Evolutionary conservation across 139 green algal genomes (phyloP).

Genomic region (Picochlorum sp.): DNA sequence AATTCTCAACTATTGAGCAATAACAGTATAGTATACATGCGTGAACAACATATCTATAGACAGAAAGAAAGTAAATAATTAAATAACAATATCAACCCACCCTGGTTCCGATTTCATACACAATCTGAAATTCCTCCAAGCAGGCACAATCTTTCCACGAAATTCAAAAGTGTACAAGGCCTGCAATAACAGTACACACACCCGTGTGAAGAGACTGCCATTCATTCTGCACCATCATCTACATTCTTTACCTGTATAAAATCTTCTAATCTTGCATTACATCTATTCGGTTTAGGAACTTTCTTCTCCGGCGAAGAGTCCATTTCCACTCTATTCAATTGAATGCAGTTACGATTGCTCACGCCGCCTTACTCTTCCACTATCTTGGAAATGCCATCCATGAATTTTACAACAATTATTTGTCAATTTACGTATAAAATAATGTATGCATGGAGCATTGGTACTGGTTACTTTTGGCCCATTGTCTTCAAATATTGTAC

Average conservation of each 20-base stretch:
- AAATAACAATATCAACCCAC: constrained; percentile 1
- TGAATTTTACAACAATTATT: too few relatives aligned
- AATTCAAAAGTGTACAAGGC: constrained; percentile 23
- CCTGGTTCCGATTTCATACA: constrained; percentile 30
- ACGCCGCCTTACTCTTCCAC: too few relatives aligned
- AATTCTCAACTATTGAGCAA: too few relatives aligned
- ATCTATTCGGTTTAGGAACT: constrained; percentile 23
- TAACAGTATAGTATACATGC: too few relatives aligned
- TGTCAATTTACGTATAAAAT: too few relatives aligned
- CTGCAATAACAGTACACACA: constrained; percentile 2
- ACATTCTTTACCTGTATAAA: constrained; percentile 32
- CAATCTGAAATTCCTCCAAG: constrained; percentile 19
- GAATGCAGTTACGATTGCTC: background rate
- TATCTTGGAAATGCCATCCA: too few relatives aligned
- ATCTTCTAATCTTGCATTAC: constrained; percentile 33
- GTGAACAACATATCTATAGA: too few relatives aligned
- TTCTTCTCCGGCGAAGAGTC: background rate
- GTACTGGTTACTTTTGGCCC: too few relatives aligned
- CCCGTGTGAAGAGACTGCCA: background rate
- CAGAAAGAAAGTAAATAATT: too few relatives aligned
- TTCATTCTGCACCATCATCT: too few relatives aligned
- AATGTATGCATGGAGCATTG: too few relatives aligned
- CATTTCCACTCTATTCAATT: background rate
- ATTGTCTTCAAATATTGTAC: too few relatives aligned
- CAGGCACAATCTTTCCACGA: constrained; percentile 19